Percentiles rank a stretch among this genome's conserved stretches.
These are phyloP conservation scores for Nitzschia sp. DNA, from an alignment of 108 stramenopile species.

Conservation along the genomic window DNA sequence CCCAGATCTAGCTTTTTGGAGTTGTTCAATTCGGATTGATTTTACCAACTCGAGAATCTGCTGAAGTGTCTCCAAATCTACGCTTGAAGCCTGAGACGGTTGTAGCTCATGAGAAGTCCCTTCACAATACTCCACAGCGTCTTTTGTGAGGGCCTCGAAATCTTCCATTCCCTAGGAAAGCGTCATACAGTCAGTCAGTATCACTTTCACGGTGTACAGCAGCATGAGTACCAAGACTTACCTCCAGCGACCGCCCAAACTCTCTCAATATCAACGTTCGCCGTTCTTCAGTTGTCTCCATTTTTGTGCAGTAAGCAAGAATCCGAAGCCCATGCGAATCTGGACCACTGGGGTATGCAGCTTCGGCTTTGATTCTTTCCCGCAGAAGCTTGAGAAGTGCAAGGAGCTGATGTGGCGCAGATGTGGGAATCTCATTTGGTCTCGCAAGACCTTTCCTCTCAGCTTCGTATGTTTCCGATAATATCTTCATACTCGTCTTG, in stretches of 20 bases:
- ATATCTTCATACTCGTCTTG: slow-evolving; percentile 45
- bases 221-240: slow-evolving; percentile 39
- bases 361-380: slow-evolving; percentile 82
- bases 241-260: slow-evolving; percentile 73
- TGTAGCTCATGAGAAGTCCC: slow-evolving; percentile 68
- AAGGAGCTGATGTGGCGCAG: slow-evolving; percentile 68
- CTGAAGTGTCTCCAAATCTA: slow-evolving; percentile 61
- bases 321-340: slow-evolving; percentile 72
- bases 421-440: slow-evolving; percentile 33
- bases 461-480: slow-evolving; percentile 61
- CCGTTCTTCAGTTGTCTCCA: slow-evolving; percentile 50
- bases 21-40: slow-evolving; percentile 48
- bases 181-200: not conserved
- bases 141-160: slow-evolving; percentile 64
- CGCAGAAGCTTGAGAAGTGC: slow-evolving; percentile 68
- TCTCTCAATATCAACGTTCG: slow-evolving; percentile 67
- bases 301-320: slow-evolving; percentile 71
- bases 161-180: slow-evolving; percentile 61
- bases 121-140: slow-evolving; percentile 81
- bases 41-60: slow-evolving; percentile 56
- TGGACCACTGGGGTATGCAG: slow-evolving; percentile 71
- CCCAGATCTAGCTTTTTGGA: slow-evolving; percentile 52
- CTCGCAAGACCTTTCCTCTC: slow-evolving; percentile 1
- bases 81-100: slow-evolving; percentile 39
- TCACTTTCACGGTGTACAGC: too few species aligned